Conservation (phyloP, 1,284 basidiomycete genomes). For the Pisolithus thermaeus region DNA sequence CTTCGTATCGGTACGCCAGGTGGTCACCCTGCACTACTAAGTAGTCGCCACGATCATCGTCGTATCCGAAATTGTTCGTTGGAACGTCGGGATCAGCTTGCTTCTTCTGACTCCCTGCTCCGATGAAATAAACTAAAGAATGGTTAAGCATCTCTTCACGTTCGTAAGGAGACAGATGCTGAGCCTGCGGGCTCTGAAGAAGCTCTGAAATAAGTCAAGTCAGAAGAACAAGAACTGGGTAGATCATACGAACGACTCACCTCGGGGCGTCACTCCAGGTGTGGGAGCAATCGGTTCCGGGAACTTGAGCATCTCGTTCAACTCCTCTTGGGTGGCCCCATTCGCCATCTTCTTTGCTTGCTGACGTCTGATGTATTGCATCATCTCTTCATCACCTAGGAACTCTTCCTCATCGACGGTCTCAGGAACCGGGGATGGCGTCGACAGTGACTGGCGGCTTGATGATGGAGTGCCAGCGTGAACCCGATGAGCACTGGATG, state of each 20-base stretch:
- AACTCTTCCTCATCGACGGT: constrained; percentile 88
- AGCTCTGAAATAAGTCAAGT: constrained; percentile 39
- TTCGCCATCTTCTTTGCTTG: constrained; percentile 85
- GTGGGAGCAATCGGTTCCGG: constrained; percentile 82
- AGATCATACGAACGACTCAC: constrained; percentile 40
- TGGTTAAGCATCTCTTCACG: constrained; percentile 89
- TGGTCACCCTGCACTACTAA: constrained; percentile 89
- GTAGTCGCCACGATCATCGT: constrained; percentile 98
- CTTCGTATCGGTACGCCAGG: constrained; percentile 94
- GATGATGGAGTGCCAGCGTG: constrained; percentile 60
- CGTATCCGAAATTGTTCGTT: constrained; percentile 87
- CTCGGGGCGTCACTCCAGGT: constrained; percentile 61
- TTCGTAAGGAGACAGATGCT: constrained; percentile 80
- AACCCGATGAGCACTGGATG: constrained; percentile 43
- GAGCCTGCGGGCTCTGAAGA: constrained; percentile 54
- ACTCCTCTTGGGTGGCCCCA: constrained; percentile 76
- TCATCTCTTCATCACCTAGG: constrained; percentile 94
- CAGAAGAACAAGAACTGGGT: neutral
- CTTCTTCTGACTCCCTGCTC: constrained; percentile 74
- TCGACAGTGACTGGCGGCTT: constrained; percentile 70
- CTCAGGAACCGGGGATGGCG: constrained; percentile 73
- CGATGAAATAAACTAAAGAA: constrained; percentile 80
- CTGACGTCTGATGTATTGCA: constrained; percentile 87
- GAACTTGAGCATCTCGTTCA: constrained; percentile 88
- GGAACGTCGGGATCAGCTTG: constrained; percentile 65